Evolutionary conservation across 805 yeast species (phyloP).

Genomic region (Yamadazyma scolyti): DNA sequence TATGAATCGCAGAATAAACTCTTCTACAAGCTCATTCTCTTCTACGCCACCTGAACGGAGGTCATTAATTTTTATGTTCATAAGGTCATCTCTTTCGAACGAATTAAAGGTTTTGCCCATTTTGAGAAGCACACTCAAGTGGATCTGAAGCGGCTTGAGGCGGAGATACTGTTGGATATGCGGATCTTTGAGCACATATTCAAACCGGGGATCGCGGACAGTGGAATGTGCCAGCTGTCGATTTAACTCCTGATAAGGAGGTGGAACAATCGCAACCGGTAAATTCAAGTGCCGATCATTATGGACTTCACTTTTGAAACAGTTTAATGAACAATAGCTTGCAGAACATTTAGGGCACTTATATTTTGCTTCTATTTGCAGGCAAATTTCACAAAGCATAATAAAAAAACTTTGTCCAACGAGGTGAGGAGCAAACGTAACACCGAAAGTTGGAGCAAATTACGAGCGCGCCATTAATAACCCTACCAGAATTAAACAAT

Average conservation of each 20-base stretch:
- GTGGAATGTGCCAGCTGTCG: not conserved
- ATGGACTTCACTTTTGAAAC: slow-evolving; percentile 51
- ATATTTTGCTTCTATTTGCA: slow-evolving; percentile 40
- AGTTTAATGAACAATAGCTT: slow-evolving; percentile 54
- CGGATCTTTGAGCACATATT: slow-evolving; percentile 35
- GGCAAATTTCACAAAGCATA: slow-evolving; percentile 37
- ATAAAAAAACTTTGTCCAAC: not conserved
- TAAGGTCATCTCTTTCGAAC: slow-evolving; percentile 57
- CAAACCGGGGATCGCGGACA: slow-evolving; percentile 11
- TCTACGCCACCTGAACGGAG: slow-evolving; percentile 64
- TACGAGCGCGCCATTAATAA: no score
- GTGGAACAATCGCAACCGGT: no score
- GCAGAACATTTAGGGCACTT: slow-evolving; percentile 52
- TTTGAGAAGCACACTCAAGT: slow-evolving; percentile 44
- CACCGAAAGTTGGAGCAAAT: no score
- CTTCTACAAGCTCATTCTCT: slow-evolving; percentile 66
- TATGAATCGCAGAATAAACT: slow-evolving; percentile 50
- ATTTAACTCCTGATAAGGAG: not conserved
- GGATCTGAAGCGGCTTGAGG: slow-evolving; percentile 54
- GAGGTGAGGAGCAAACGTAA: slow-evolving; percentile 2
- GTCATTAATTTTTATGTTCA: slow-evolving; percentile 57
- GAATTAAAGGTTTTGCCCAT: slow-evolving; percentile 9
- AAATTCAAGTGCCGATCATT: slow-evolving; percentile 17
- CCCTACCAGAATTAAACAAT: no score
- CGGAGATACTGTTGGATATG: slow-evolving; percentile 43